phyloP scores from a whole-genome alignment of 2,329 filamentous ascomycete species.

The Penicillium expansum region DNA sequence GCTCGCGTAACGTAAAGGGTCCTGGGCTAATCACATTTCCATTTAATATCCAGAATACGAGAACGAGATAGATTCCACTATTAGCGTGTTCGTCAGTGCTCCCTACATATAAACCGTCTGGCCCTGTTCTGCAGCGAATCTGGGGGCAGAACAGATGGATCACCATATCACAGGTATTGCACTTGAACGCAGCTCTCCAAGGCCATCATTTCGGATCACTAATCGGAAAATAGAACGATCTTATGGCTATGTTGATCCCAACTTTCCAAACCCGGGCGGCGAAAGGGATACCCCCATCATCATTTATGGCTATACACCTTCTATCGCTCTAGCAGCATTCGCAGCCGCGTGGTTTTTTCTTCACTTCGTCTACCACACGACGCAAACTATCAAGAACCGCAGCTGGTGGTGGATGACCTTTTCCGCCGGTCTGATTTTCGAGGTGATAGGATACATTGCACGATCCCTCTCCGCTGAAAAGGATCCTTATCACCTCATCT shows the following conservation, averaged over 20 bases:
- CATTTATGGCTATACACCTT: slow-evolving; percentile 17
- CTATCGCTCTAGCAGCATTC: slow-evolving; percentile 14
- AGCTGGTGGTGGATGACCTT: slow-evolving; percentile 21
- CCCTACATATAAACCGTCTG: not conserved
- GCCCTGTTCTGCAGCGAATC: not conserved
- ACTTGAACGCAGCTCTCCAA: not conserved
- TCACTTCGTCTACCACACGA: slow-evolving; percentile 11
- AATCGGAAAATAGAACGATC: not conserved
- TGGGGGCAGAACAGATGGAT: not conserved
- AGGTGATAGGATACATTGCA: slow-evolving; percentile 17
- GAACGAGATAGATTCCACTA: not conserved
- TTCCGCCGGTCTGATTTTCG: slow-evolving; percentile 12
- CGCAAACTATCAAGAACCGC: slow-evolving; percentile 7
- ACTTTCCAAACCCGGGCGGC: not conserved
- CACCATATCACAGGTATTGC: not conserved
- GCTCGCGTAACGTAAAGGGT: slow-evolving; percentile 3
- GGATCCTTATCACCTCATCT: slow-evolving; percentile 15
- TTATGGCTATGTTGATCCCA: not conserved
- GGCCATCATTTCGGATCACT: not conserved
- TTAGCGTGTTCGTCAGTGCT: no score
- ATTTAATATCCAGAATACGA: not conserved
- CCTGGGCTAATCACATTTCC: not conserved
- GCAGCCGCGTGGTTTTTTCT: slow-evolving; percentile 16
- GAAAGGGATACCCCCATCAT: not conserved
- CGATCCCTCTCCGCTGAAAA: slow-evolving; percentile 13